phyloP scores from a whole-genome alignment of 768 basidiomycete genomes.

The Xerocomellus chrysenteron region DNA sequence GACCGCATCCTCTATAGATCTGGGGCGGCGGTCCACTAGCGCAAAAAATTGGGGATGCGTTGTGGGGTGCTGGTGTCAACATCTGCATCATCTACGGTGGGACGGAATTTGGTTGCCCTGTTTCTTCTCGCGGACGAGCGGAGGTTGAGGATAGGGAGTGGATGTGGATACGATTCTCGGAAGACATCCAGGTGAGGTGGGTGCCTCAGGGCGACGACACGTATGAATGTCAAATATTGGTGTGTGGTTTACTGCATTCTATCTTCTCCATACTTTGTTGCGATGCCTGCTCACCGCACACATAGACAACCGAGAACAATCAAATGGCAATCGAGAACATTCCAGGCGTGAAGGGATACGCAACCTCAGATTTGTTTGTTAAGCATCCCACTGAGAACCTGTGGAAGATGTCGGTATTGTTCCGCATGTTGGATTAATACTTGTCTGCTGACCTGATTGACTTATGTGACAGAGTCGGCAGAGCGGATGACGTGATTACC shows the following conservation, averaged over 20 bases:
- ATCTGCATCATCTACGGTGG: neutral
- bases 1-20: neutral
- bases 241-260: neutral
- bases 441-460: no score
- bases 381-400: constrained; percentile 20
- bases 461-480: no score
- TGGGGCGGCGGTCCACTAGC: neutral
- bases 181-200: neutral
- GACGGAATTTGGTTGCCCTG: neutral
- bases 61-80: neutral
- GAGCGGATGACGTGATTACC: no score
- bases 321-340: constrained; percentile 33
- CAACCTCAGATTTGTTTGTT: constrained; percentile 43
- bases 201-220: neutral
- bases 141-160: neutral
- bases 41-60: neutral
- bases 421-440: no score
- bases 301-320: neutral
- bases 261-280: neutral
- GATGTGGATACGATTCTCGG: neutral
- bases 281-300: neutral
- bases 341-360: constrained; percentile 40
- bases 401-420: neutral
- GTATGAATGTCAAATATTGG: neutral
- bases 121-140: neutral